Evolutionary conservation across 2,329 filamentous ascomycete genomes (phyloP), one percentile per base, ranked within the genome.

Genomic region (Botrytis squamosa): DNA sequence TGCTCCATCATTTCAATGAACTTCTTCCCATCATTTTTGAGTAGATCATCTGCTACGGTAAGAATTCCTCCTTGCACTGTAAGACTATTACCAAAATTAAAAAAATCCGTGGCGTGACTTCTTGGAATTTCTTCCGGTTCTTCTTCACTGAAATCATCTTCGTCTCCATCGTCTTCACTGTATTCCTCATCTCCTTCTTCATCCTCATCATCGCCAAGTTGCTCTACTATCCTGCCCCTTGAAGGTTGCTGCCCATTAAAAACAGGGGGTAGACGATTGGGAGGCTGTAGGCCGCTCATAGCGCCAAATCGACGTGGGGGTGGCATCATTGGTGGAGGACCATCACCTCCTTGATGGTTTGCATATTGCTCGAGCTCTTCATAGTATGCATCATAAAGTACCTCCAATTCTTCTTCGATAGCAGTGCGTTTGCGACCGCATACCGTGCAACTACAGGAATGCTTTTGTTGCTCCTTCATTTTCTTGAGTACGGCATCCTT

Each of bases 1-100:
- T 98, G 95, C 83, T 99, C 96, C 96, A 99, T 99, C 96, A 99
- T 99, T 83, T 99, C 96, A 84, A 99, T 99, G 85, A 99, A 99
- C 81, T 97, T 97, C 84, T 97, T 97, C 80, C 96, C 96, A 83
- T 99, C 96, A 84, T 99, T 99, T 84, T 98, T 98, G 76, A 99
- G 89, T 77, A 99, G 88, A 84, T 99, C 96, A 86, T 99, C 96
- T 83, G 96, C 96, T 81, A 99, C 96, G 78, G 96, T 99, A 82
- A 99, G 90, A 84, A 99, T 98, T 82, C 96, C 97, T 86, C 96
- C 89, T 85, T 98, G 96, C 79, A 98, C 96, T 80, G 95, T 97
- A 77, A 99, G 87, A 85, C 95, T 98, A 82, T 97, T 97, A 78
- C 96, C 96, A 85, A 99, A 99, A 79, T 94, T 95, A 85, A 98